These are phyloP conservation scores for Cladosporium sp. DNA, from an alignment of 2,329 filamentous ascomycete species.

Conservation along the genomic window DNA sequence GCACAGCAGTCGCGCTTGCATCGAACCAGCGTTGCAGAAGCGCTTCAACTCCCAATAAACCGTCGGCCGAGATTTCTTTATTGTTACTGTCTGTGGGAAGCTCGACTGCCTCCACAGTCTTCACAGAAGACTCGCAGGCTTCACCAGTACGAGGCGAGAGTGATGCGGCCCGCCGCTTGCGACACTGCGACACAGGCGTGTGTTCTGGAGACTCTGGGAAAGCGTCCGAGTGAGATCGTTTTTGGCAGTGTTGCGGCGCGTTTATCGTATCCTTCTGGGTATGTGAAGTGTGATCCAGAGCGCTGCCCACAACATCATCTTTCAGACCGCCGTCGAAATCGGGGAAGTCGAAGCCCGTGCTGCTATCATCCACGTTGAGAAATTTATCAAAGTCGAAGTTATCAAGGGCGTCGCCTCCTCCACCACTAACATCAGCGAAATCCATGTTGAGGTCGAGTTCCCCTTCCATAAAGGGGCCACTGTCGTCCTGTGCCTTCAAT, in stretches of 20 bases:
- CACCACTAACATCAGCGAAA: conserved; percentile 41
- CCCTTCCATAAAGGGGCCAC: conserved; percentile 41
- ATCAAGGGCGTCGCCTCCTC: conserved; percentile 65
- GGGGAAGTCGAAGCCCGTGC: conserved; percentile 35
- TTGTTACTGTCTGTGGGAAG: background rate
- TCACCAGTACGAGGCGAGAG: background rate
- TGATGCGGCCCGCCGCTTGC: background rate
- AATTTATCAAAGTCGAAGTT: conserved; percentile 69
- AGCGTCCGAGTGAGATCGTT: background rate
- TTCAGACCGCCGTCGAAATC: conserved; percentile 8
- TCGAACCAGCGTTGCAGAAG: background rate
- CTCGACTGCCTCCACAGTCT: background rate
- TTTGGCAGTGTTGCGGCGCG: background rate
- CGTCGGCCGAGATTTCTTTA: background rate
- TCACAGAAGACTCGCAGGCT: background rate
- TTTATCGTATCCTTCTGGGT: too few species aligned
- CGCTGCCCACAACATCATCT: conserved; percentile 3
- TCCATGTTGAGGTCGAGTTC: conserved; percentile 38
- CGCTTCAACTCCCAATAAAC: background rate
- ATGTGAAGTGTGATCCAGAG: too few species aligned
- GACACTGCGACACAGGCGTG: too few species aligned
- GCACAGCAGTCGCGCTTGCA: background rate
- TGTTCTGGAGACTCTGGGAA: background rate
- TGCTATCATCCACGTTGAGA: conserved; percentile 50
- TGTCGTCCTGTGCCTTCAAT: conserved; percentile 34